Base-by-base conservation (phyloP, 176 grass and related monocot genomes). In the Canna indica region DNA sequence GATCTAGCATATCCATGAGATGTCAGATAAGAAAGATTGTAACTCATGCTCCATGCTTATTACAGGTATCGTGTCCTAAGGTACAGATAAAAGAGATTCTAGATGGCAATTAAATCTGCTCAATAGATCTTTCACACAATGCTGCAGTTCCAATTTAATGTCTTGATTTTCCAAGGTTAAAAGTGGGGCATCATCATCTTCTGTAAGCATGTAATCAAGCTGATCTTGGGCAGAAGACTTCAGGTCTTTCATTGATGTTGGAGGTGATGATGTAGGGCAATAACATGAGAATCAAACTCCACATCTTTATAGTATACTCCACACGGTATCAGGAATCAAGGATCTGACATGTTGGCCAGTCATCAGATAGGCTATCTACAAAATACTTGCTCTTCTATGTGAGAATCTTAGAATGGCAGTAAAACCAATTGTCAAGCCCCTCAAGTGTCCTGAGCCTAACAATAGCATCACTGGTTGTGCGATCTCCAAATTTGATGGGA, bases 261-360 rank as follows among this genome's bases (percentile, higher is more conserved):
- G 47, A n/a, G 79, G 42, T 58, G 82, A n/a, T 36, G 46, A 67
- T 74, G 84, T 97, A 18, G 82, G 48, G 32, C 75, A 77, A 47
- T 83, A 41, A 97, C 83, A 78, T 97, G 66, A 67, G 79, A 77
- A 77, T 90, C 87, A 69, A 91, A 88, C 41, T 97, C 86, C 12
- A 36, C 68, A 67, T 92, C 84, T 36, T 71, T 20, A 64, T 89
- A 92, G 57, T 87, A 71, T 52, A 92, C 89, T 52, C 94, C 59
- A 92, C 86, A 67, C 77, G 83, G 72, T 92, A 87, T 24, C 89
- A 84, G 0, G 89, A 92, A 70, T 85, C 88, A 46, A 97, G 86
- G 56, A 97, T 97, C 79, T 97, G 94, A 83, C 86, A 92, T 20
- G 94, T 97, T 13, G 89, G 89, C 89, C 94, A 97, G 74, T 80